Conservation (phyloP, 1,139 yeast genomes). For the Nematodospora anomalae region DNA sequence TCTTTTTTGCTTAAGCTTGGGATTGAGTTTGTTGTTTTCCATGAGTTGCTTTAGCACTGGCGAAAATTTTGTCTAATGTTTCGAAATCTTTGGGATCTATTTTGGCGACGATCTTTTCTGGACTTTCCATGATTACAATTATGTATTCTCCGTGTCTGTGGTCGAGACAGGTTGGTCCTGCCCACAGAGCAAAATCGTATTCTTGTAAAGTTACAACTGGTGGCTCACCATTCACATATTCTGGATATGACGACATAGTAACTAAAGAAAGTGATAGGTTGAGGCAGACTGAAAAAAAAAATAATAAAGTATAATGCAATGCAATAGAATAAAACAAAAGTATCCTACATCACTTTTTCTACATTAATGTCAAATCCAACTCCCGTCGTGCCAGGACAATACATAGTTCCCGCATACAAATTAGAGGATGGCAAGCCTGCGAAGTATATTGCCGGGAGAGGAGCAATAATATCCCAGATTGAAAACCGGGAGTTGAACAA, state of each 20-base stretch:
- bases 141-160: conserved; percentile 35
- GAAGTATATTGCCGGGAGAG: conserved; percentile 37
- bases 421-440: conserved; percentile 23
- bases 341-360: not conserved
- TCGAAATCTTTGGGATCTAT: conserved; percentile 36
- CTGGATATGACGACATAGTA: conserved; percentile 35
- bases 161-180: conserved; percentile 51
- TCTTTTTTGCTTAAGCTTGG: conserved; percentile 1
- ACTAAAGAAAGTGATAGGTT: not conserved
- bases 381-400: conserved; percentile 76
- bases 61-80: conserved; percentile 45
- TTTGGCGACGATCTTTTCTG: conserved; percentile 43
- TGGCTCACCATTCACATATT: conserved; percentile 45
- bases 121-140: conserved; percentile 49
- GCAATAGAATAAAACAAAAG: not conserved
- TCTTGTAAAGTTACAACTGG: conserved; percentile 46
- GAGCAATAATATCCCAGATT: conserved; percentile 36
- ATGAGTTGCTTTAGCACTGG: conserved; percentile 43
- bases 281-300: not conserved
- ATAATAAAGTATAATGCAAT: too few relatives aligned
- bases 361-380: conserved; percentile 1
- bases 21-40: conserved; percentile 17
- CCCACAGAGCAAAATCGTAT: conserved; percentile 58
- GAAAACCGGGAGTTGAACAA: conserved; percentile 24
- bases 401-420: conserved; percentile 38